phyloP scores from a whole-genome alignment of 805 yeast species.

The Saccharomycopsis capsularis region DNA sequence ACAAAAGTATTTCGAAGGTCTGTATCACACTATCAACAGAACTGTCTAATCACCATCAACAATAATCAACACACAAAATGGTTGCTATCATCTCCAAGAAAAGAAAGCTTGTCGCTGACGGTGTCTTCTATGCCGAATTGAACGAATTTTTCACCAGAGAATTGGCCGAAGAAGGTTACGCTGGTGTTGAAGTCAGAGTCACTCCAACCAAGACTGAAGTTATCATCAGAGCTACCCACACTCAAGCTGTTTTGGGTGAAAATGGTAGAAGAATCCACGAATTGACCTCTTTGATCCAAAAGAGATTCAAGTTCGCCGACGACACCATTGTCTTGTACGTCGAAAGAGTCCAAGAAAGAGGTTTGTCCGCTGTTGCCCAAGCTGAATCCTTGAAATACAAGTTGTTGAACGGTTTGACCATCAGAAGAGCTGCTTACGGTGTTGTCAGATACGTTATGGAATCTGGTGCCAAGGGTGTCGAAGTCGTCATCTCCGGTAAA shows the following conservation, averaged over 20 bases:
- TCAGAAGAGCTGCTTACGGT: slow-evolving; percentile 99
- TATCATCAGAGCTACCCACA: slow-evolving; percentile 98
- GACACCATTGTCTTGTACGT: slow-evolving; percentile 93
- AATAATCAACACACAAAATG: too few relatives aligned
- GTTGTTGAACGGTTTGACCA: slow-evolving; percentile 96
- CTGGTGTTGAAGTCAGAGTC: slow-evolving; percentile 99
- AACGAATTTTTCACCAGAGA: slow-evolving; percentile 99
- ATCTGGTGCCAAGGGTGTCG: slow-evolving; percentile 99
- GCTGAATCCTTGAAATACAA: slow-evolving; percentile 98
- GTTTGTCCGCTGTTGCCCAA: slow-evolving; percentile 99
- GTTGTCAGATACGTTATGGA: slow-evolving; percentile 99
- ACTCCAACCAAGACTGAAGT: slow-evolving; percentile 98
- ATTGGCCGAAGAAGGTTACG: slow-evolving; percentile 99
- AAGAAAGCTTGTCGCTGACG: slow-evolving; percentile 99
- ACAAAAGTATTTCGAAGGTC: too few relatives aligned
- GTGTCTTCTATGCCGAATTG: slow-evolving; percentile 99
- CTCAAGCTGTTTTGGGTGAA: slow-evolving; percentile 98
- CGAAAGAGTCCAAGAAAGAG: slow-evolving; percentile 99
- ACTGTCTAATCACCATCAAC: too few relatives aligned
- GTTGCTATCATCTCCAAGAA: slow-evolving; percentile 76
- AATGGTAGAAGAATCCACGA: slow-evolving; percentile 99
- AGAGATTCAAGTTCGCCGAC: slow-evolving; percentile 96
- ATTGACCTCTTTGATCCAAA: slow-evolving; percentile 93
- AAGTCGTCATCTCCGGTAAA: slow-evolving; percentile 99
- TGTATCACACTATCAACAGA: too few relatives aligned